Base-by-base conservation (phyloP, 2,329 filamentous ascomycete genomes). In the Ophiostoma perfectum region DNA sequence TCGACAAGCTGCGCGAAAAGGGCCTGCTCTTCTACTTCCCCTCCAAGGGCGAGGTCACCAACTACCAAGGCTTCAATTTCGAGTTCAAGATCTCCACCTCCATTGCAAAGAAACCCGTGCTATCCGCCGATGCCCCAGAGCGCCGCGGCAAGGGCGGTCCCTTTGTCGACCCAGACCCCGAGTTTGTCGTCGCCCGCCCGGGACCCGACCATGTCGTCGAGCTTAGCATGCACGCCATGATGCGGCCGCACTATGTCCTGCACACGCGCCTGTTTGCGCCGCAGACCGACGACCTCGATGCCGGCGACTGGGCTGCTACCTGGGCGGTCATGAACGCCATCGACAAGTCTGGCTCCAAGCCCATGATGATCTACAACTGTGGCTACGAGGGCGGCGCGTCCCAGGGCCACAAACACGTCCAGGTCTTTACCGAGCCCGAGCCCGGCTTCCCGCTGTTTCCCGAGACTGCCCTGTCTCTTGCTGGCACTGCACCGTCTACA, bases 341-440 rank as follows among this genome's bases (percentile, higher is more conserved):
- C 67, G 18, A 69, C 16, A 27, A 65, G 42, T 18, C 39, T 42
- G 55, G 70, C 63, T 68, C 70, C 36, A 3, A 70, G 38, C 76
- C 77, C 41, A 76, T 81, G 73, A 74, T 78, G 65, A 78, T 82
- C 47, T 81, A 78, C 72, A 82, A 82, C 70, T 81, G 80, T 66
- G 80, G 80, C 14, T 77, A 78, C 58, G 77, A 80, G 39, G 78
- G 77, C 65, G 80, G 80, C 18, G 77, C 75, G 1, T 79, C 77
- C 14, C 77, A 80, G 67, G 78, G 79, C 3, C 80, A 82, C 72
- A 82, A 81, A 71, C 80, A 82, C 73, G 73, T 81, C 69, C 80
- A 82, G 69, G 68, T 81, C 1, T 76, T 81, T 65, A 77, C 75
- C 0, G 72, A 74, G 65, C 78, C 78, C 38, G 41, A 67, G 7